Conservation (phyloP, 805 yeast species). For the Candida nonsorbophila region DNA sequence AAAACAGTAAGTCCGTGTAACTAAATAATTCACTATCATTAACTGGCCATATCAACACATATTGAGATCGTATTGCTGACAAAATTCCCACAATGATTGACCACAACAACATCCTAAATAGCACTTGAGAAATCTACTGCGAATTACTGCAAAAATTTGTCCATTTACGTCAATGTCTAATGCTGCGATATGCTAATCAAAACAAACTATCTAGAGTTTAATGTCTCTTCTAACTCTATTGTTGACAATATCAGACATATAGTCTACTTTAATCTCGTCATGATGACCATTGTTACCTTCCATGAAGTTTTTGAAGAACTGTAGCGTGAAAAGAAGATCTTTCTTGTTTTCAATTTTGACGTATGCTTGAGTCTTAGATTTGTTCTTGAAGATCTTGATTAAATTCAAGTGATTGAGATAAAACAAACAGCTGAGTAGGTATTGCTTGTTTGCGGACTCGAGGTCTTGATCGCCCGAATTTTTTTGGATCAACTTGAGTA, state of each 20-base stretch:
- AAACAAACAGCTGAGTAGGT: constrained; percentile 33
- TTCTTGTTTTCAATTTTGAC: constrained; percentile 23
- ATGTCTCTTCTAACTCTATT: constrained; percentile 18
- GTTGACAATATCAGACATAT: constrained; percentile 30
- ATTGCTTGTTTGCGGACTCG: constrained; percentile 38
- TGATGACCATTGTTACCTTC: constrained; percentile 5
- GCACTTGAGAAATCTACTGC: too few species aligned
- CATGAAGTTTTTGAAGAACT: constrained; percentile 9
- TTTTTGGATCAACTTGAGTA: constrained; percentile 21
- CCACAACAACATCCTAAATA: too few species aligned
- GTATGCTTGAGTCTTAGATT: constrained; percentile 35
- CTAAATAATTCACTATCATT: too few species aligned
- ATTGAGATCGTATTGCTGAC: too few species aligned
- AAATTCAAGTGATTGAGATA: constrained; percentile 30
- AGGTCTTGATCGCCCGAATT: constrained; percentile 19
- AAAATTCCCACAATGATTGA: too few species aligned
- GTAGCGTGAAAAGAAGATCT: constrained; percentile 24
- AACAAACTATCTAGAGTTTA: constrained; percentile 13
- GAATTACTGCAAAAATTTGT: too few species aligned
- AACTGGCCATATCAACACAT: too few species aligned
- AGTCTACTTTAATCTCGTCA: constrained; percentile 17
- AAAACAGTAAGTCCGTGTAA: too few species aligned
- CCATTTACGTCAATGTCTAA: too few species aligned
- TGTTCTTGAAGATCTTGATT: constrained; percentile 34
- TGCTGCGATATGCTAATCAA: too few species aligned